These are phyloP conservation scores for Skeletonema tropicum DNA, from an alignment of 108 stramenopile species.

Conservation along the genomic window DNA sequence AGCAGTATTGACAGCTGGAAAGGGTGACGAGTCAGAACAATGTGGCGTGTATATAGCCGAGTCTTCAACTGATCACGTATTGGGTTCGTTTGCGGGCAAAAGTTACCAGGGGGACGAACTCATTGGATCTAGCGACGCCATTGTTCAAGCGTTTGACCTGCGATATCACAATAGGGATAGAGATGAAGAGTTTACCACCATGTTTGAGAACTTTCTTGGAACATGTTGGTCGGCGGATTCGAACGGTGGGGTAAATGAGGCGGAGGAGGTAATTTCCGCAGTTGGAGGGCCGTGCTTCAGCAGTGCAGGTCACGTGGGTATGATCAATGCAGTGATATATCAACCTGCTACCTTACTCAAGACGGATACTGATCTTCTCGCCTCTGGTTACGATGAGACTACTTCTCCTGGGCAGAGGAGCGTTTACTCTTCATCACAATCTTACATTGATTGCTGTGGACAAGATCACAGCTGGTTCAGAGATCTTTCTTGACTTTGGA, in stretches of 20 bases:
- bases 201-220: constrained; percentile 34
- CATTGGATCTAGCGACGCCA: constrained; percentile 40
- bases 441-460: constrained; percentile 27
- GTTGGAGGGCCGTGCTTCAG: constrained; percentile 51
- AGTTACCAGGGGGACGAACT: constrained; percentile 33
- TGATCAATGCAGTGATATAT: constrained; percentile 50
- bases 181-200: constrained; percentile 5
- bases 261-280: constrained; percentile 41
- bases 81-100: constrained; percentile 44
- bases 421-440: constrained; percentile 71
- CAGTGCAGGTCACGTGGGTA: constrained; percentile 48
- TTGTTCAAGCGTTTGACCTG: constrained; percentile 45
- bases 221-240: constrained; percentile 48
- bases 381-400: constrained; percentile 44
- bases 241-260: constrained; percentile 40
- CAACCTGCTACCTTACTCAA: constrained; percentile 44
- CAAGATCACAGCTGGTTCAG: constrained; percentile 56
- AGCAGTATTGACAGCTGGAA: background rate
- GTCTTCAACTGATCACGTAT: constrained; percentile 43
- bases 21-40: constrained; percentile 17
- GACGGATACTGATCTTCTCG: constrained; percentile 40
- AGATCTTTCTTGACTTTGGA: constrained; percentile 80
- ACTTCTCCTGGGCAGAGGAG: constrained; percentile 64
- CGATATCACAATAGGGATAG: constrained; percentile 19
- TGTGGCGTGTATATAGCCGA: constrained; percentile 51